Conservation (phyloP, 139 green algal species). For the Coccomyxa sp. region DNA sequence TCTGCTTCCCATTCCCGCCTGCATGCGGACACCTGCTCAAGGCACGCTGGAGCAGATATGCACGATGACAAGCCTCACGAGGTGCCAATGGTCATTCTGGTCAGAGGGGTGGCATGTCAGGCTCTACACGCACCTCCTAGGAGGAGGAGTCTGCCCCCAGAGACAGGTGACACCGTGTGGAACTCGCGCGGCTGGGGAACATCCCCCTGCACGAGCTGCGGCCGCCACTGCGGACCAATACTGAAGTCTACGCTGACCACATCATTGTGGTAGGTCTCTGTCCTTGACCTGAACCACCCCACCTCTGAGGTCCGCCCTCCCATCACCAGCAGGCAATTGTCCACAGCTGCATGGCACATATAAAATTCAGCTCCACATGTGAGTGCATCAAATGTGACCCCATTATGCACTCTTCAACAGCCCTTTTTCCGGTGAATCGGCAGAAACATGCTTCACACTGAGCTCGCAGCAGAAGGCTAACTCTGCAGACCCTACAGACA, state of each 20-base stretch:
- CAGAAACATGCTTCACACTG: too few species aligned
- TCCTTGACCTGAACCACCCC: slow-evolving; percentile 23
- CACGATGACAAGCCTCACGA: not conserved
- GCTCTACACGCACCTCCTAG: slow-evolving; percentile 39
- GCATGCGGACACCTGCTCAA: not conserved
- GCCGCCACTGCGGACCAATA: slow-evolving; percentile 1
- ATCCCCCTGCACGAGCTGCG: not conserved
- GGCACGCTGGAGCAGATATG: not conserved
- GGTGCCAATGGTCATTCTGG: not conserved
- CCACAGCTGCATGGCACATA: not conserved
- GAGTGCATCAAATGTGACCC: too few species aligned
- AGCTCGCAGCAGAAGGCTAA: too few species aligned
- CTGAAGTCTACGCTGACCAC: slow-evolving; percentile 16
- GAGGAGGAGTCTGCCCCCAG: slow-evolving; percentile 51
- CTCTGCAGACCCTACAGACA: too few species aligned
- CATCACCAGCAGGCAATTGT: slow-evolving; percentile 17
- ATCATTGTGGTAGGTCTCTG: slow-evolving; percentile 26
- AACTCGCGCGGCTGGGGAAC: slow-evolving; percentile 57
- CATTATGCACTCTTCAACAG: too few species aligned
- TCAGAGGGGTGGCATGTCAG: not conserved
- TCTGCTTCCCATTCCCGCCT: slow-evolving; percentile 37
- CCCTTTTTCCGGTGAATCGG: too few species aligned
- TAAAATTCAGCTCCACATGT: not conserved
- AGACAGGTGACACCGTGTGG: slow-evolving; percentile 52
- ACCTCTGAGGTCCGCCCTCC: slow-evolving; percentile 19